These are phyloP conservation scores for Bolboschoenoplectus hybrid DNA, from an alignment of 202 grass and related monocot species.

Conservation along the genomic window DNA sequence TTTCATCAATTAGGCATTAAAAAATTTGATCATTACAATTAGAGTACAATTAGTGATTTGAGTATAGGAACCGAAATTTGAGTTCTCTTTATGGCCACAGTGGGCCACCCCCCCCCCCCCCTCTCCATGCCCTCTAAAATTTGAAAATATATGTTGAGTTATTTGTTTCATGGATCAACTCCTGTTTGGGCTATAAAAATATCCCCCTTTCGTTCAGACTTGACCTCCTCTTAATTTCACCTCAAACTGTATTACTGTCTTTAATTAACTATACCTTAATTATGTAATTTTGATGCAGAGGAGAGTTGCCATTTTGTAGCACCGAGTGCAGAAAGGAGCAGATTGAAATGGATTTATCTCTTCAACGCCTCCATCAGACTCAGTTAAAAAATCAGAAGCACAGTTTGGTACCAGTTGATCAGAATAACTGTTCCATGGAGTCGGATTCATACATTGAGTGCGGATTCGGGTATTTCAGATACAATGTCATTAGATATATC, in stretches of 20 bases:
- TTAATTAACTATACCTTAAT: background rate
- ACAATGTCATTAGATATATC: background rate
- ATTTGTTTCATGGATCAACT: no score
- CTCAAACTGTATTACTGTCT: no score
- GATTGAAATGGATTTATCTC: slow-evolving; percentile 50
- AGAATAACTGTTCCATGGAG: background rate
- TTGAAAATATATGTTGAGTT: no score
- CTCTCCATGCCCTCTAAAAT: no score
- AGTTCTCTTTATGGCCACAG: no score
- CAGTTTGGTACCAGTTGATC: background rate
- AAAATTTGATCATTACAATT: no score
- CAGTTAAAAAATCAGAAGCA: slow-evolving; percentile 4
- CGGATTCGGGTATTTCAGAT: background rate
- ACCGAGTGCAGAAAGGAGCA: slow-evolving; percentile 63
- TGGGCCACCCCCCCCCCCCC: no score
- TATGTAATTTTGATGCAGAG: slow-evolving; percentile 46
- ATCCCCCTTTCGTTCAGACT: no score
- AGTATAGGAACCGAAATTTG: background rate
- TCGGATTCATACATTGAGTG: background rate
- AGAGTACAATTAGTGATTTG: no score
- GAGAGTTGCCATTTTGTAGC: slow-evolving; percentile 79
- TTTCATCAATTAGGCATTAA: background rate
- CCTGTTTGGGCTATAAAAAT: no score
- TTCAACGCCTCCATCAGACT: slow-evolving; percentile 12
- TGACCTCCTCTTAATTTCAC: no score